Percentiles rank a stretch among this genome's conserved stretches.
phyloP scores from a whole-genome alignment of 495 filamentous ascomycete species.

The Gamarada debralockiae region DNA sequence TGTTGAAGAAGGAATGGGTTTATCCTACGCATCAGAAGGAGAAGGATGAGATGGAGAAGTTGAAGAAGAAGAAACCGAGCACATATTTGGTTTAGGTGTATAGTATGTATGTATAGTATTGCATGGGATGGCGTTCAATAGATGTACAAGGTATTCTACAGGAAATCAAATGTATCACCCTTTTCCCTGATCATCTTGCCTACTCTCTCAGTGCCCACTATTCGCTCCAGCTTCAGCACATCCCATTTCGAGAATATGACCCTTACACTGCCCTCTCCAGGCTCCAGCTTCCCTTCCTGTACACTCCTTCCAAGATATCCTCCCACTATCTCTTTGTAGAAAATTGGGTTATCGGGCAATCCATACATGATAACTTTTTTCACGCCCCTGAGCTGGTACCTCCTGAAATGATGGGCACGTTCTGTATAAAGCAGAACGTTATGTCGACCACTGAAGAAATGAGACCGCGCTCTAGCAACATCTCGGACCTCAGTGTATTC shows the following conservation, averaged over 20 bases:
- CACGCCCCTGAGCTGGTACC: constrained; percentile 76
- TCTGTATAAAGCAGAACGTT: constrained; percentile 86
- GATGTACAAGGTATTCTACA: constrained; percentile 25
- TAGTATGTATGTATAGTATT: constrained; percentile 1
- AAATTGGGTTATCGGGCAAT: constrained; percentile 80
- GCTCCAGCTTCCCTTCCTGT: constrained; percentile 44
- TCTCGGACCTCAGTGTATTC: constrained; percentile 79
- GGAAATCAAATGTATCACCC: constrained; percentile 89
- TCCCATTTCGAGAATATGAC: constrained; percentile 87
- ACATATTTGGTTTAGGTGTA: background rate
- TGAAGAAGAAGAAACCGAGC: constrained; percentile 1
- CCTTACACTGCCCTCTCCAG: constrained; percentile 53
- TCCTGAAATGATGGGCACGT: constrained; percentile 88
- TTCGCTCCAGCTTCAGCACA: constrained; percentile 78
- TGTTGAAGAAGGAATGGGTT: constrained; percentile 13
- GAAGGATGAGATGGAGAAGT: constrained; percentile 25
- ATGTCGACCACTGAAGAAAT: constrained; percentile 80
- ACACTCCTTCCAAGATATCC: constrained; percentile 59
- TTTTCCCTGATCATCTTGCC: constrained; percentile 70
- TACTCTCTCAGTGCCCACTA: constrained; percentile 76
- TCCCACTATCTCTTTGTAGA: constrained; percentile 84
- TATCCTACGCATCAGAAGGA: background rate
- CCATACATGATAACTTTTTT: constrained; percentile 79
- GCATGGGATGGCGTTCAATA: constrained; percentile 6
- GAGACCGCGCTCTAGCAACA: constrained; percentile 75